phyloP scores from a whole-genome alignment of 208 protist genomes.

The Porcisia deanei region DNA sequence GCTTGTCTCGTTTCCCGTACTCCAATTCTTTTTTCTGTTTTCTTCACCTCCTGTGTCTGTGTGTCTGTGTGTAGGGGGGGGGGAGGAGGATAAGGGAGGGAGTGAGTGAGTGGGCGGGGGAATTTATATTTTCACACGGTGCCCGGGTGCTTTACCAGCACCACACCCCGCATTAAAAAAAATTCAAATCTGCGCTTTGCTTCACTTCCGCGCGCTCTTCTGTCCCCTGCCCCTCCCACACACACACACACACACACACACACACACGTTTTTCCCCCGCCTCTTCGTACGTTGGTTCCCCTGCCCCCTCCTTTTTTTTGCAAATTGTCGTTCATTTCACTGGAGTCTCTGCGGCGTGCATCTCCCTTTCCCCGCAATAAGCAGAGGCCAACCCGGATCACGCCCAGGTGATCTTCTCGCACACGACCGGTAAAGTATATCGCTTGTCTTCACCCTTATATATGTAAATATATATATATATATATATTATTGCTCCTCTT shows the following conservation, averaged over 20 bases:
- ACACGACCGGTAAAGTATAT: too few species aligned
- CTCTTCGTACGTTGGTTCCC: neutral
- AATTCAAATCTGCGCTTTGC: neutral
- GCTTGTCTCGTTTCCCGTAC: too few species aligned
- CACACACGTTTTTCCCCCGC: neutral
- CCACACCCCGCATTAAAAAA: neutral
- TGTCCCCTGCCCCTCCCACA: neutral
- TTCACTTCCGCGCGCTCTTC: neutral
- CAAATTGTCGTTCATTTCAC: neutral
- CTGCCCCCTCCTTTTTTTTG: neutral
- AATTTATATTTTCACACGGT: too few species aligned
- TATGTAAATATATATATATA: neutral
- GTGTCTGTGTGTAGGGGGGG: neutral
- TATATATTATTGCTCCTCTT: neutral
- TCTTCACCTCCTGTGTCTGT: neutral
- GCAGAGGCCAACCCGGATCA: too few species aligned
- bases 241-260: neutral
- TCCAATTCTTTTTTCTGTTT: constrained; percentile 9
- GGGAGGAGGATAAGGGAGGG: too few species aligned
- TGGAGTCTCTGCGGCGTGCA: neutral
- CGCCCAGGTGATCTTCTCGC: too few species aligned
- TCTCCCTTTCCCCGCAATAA: neutral
- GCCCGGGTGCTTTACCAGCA: too few species aligned
- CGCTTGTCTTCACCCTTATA: neutral
- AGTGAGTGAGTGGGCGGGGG: too few species aligned